Evolutionary conservation across 257 asterid species (phyloP).

Genomic region (Rubia yunnanensis): DNA sequence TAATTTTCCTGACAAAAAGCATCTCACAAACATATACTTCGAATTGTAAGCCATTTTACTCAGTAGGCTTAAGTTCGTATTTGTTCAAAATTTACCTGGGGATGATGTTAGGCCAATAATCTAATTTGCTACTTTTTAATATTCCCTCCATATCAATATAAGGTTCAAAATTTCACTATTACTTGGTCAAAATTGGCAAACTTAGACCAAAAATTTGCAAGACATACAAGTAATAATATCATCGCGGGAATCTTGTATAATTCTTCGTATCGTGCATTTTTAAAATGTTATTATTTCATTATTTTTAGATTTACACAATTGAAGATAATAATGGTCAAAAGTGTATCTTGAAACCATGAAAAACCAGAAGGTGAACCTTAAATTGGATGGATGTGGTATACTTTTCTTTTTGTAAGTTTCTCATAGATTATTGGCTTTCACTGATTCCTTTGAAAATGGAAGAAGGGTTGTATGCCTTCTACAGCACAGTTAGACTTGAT

Average conservation of each 20-base stretch:
- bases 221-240: neutral
- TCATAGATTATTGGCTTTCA: neutral
- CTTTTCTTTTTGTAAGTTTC: neutral
- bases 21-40: conserved; percentile 23
- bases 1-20: conserved; percentile 34
- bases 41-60: conserved; percentile 34
- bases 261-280: neutral
- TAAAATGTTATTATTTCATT: neutral
- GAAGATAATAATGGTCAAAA: neutral
- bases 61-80: conserved; percentile 15
- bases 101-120: conserved; percentile 1
- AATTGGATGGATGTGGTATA: too few species aligned
- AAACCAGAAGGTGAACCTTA: too few species aligned
- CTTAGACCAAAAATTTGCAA: neutral
- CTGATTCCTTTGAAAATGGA: neutral
- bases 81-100: conserved; percentile 7
- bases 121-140: neutral
- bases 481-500: neutral
- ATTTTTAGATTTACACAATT: neutral
- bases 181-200: neutral
- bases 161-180: neutral
- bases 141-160: neutral
- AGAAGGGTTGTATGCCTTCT: neutral
- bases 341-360: neutral
- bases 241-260: neutral